Conservation (phyloP, 2,329 filamentous ascomycete species). For the Tolypocladium nubicola region DNA sequence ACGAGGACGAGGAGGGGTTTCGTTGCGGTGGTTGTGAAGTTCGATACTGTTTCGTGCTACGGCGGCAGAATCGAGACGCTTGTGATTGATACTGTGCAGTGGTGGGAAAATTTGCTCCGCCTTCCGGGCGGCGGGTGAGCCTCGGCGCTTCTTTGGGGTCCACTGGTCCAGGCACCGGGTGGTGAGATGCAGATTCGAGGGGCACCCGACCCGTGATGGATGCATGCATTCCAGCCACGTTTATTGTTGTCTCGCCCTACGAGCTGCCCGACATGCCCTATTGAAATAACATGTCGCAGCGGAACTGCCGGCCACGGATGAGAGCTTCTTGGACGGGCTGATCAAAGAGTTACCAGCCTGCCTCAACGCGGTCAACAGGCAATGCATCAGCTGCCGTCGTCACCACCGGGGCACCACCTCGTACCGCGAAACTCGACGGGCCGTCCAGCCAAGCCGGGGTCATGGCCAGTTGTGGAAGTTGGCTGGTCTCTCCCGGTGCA, state of each 20-base stretch:
- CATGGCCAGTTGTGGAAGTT: background rate
- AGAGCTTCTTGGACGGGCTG: background rate
- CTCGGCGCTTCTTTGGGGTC: background rate
- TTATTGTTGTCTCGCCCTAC: background rate
- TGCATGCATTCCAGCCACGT: background rate
- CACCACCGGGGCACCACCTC: background rate
- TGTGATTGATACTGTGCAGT: background rate
- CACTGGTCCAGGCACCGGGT: background rate
- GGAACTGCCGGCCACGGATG: background rate
- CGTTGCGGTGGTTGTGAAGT: background rate
- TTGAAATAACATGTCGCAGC: background rate
- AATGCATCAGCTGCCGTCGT: background rate
- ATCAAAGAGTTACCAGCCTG: background rate
- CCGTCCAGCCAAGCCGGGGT: background rate
- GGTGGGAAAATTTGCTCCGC: constrained; percentile 7
- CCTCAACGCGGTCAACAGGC: background rate
- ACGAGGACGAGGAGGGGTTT: background rate
- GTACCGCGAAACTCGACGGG: background rate
- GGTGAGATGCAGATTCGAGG: background rate
- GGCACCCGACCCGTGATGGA: background rate
- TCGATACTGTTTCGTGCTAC: background rate
- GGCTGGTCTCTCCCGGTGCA: background rate
- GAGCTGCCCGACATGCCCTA: background rate
- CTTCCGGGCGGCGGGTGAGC: background rate
- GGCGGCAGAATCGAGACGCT: background rate